Base-by-base conservation (phyloP, 257 asterid genomes). In the Solanum verrucosum region DNA sequence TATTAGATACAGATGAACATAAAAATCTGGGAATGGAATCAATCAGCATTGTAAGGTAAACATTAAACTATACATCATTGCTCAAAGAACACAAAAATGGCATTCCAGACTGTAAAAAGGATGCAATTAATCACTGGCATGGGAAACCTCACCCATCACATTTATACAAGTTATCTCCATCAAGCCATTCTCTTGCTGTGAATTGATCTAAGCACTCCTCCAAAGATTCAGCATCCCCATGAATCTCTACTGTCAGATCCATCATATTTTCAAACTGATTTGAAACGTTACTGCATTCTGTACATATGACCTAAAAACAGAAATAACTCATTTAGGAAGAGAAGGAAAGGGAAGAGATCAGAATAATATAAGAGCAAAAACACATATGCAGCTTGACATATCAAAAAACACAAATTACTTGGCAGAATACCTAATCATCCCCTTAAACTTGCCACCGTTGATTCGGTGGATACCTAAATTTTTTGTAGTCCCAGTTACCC, bases 201-300 rank as follows among this genome's bases (percentile, higher is more conserved):
- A 96, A 96, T 91, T 97, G 99, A 87, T 97, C 98, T 93, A 97
- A 92, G 92, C 99, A 97, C 92, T 96, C 98, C 93, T 96, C 99
- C 93, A 97, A 90, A 85, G 99, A 96, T 88, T 91, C 95, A 91
- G 98, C 98, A 92, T 96, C 98, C 82, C 99, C 99, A 46, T 97
- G 98, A 91, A 97, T 97, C 92, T 97, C 99, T 88, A 97, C 99
- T 70, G 98, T 97, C 92, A 97, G 95, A 93, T 97, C 99, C 99
- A 97, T 96, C 98, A 97, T 94, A 90, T 95, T 97, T 89, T 97
- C 99, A 89, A 92, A 93, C 90, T 96, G 99, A 90, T 95, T 93
- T 25, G 99, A 97, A 60, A 95, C 90, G 84, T 94, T 97, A 87
- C 92, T 92, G 94, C 99, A 97, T 90, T 94, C 91, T n/a, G 98